Conservation (phyloP, 148 eudicot genomes). For the Chenopodium formosanum region DNA sequence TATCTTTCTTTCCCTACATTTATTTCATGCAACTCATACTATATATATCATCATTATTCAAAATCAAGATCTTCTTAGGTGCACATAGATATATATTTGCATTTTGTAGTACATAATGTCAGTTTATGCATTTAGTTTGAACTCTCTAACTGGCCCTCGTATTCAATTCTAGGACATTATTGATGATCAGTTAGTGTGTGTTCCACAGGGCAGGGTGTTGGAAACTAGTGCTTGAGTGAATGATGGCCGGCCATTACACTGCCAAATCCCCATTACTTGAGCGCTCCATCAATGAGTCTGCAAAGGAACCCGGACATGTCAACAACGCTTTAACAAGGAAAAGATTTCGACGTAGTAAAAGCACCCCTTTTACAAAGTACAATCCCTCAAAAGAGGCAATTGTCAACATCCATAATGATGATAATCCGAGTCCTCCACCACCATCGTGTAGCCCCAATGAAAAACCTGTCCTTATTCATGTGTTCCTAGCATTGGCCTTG, state of each 20-base stretch:
- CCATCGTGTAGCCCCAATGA: constrained; percentile 21
- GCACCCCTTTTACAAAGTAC: constrained; percentile 14
- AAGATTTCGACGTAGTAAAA: constrained; percentile 24
- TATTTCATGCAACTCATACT: too few species aligned
- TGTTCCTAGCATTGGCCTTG: constrained; percentile 29
- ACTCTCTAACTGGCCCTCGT: constrained; percentile 26
- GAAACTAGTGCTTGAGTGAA: not conserved
- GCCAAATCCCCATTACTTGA: constrained; percentile 47
- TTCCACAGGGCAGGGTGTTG: not conserved
- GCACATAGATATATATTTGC: too few species aligned
- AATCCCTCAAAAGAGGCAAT: not conserved
- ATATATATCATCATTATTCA: too few species aligned
- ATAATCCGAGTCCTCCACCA: constrained; percentile 16
- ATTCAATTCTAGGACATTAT: not conserved
- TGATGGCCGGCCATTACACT: constrained; percentile 30
- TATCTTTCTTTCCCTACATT: too few species aligned
- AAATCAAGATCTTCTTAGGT: too few species aligned
- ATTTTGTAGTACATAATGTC: too few species aligned
- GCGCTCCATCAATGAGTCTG: constrained; percentile 24
- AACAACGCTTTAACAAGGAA: constrained; percentile 31
- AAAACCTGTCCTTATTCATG: constrained; percentile 31
- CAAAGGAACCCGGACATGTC: constrained; percentile 22
- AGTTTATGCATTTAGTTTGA: not conserved
- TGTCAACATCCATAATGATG: not conserved
- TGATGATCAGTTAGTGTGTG: not conserved